Conservation (phyloP, 83 land plant species). For the Diphasiastrum complanatum region DNA sequence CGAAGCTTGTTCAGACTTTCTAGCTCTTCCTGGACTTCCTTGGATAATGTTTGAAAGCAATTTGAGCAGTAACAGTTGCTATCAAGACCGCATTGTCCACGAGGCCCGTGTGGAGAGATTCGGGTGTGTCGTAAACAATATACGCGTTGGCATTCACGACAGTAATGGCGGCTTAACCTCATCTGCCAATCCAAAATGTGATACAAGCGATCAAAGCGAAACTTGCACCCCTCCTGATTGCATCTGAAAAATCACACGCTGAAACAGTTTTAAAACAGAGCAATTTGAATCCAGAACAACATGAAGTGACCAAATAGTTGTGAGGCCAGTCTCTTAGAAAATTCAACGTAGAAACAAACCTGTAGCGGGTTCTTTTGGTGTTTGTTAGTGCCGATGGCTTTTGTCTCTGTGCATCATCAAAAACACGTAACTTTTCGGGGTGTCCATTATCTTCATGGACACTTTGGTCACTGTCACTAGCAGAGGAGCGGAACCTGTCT, state of each 20-base stretch:
- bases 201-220: constrained; percentile 31
- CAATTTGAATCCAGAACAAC: background rate
- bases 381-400: background rate
- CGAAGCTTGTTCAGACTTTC: constrained; percentile 27
- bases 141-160: constrained; percentile 32
- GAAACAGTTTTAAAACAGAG: background rate
- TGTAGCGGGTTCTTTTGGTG: background rate
- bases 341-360: background rate
- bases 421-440: background rate
- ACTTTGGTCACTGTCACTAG: no score
- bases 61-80: constrained; percentile 21
- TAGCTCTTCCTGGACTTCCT: constrained; percentile 15
- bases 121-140: constrained; percentile 32
- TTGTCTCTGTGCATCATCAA: background rate
- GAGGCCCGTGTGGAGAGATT: constrained; percentile 32
- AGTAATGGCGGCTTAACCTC: constrained; percentile 26
- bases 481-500: no score
- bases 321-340: background rate
- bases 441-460: no score
- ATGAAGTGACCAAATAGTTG: background rate
- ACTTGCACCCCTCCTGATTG: constrained; percentile 25
- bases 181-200: constrained; percentile 21
- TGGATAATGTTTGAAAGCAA: constrained; percentile 16
- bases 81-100: constrained; percentile 29
- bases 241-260: constrained; percentile 22